Evolutionary conservation across 306 rosid genomes (phyloP), one percentile per base, ranked within the genome.

Genomic region (Inga leiocalycina): DNA sequence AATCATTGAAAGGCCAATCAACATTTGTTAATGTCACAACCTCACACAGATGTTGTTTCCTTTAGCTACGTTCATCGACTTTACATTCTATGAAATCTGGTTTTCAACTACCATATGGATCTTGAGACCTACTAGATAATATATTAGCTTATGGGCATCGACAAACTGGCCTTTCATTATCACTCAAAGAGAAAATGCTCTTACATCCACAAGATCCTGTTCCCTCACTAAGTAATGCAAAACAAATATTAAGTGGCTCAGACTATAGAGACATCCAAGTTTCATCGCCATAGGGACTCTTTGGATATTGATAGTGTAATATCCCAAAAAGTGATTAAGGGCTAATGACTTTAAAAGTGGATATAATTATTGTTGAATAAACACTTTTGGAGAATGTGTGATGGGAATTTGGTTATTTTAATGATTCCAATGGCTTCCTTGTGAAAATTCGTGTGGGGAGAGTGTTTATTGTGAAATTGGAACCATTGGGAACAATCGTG

Each of bases 1-100:
- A 86, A 81, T 88, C 90, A 7, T 81, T 8, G 0, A 0, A 0
- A 34, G 90, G 93, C 89, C 90, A 89, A 81, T 89, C 82, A 9
- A 44, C 82, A 16, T 67, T 17, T 12, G 0, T 78, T 34, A 86
- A 80, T 39, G 17, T 62, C 35, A 41, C 75, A 51, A 71, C 81
- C 0, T 37, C 46, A 84, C 84, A 84, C 0, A 76, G 71, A 76
- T 84, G 79, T 17, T 64, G 34, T 32, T 32, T 43, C 4, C 12
- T 5, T 2, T 59, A 45, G 56, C 73, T 56, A 17, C 54, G 79
- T 48, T 69, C 69, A 45, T 86, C 89, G 35, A 32, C 85, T 65
- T 16, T 71, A 80, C 91, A 91, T 16, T 59, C 84, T 20, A 81
- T 6, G 66, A 89, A 91, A 64, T 89, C 85, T 9, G 90, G 85